Conservation (phyloP, 2,329 filamentous ascomycete genomes). For the Colletotrichum sp. region DNA sequence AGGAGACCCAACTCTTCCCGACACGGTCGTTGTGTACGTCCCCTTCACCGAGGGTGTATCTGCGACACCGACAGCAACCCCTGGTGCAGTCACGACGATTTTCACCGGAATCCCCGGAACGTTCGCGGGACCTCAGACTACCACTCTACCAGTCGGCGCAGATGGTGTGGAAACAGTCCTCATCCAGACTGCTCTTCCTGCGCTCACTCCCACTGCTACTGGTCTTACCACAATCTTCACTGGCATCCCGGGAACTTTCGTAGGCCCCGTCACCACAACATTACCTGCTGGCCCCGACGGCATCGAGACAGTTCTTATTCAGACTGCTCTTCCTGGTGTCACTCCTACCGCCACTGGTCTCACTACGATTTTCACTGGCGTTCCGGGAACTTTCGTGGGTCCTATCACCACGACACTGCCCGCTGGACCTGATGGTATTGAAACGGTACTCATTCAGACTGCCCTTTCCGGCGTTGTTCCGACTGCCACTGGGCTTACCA, state of each 20-base stretch:
- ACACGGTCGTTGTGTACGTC: not conserved
- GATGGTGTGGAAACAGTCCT: not conserved
- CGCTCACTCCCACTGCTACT: not conserved
- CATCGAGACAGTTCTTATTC: not conserved
- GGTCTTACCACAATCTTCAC: not conserved
- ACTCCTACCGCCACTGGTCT: not conserved
- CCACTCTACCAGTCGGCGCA: not conserved
- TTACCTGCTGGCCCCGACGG: not conserved
- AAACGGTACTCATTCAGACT: not conserved
- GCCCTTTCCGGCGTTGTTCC: not conserved
- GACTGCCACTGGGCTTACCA: not conserved
- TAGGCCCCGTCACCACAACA: not conserved
- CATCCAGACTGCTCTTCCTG: not conserved
- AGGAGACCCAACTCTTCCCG: not conserved
- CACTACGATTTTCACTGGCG: not conserved
- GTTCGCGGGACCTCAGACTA: not conserved
- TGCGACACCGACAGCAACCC: not conserved
- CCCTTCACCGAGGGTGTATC: not conserved
- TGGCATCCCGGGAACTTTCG: not conserved
- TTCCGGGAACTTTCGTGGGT: not conserved
- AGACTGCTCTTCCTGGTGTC: not conserved
- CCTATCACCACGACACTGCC: not conserved
- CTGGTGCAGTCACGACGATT: not conserved
- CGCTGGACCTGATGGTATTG: not conserved
- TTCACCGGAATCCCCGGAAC: not conserved